phyloP scores from a whole-genome alignment of 352 stramenopile genomes.

The Pythium rhizo-oryzae region DNA sequence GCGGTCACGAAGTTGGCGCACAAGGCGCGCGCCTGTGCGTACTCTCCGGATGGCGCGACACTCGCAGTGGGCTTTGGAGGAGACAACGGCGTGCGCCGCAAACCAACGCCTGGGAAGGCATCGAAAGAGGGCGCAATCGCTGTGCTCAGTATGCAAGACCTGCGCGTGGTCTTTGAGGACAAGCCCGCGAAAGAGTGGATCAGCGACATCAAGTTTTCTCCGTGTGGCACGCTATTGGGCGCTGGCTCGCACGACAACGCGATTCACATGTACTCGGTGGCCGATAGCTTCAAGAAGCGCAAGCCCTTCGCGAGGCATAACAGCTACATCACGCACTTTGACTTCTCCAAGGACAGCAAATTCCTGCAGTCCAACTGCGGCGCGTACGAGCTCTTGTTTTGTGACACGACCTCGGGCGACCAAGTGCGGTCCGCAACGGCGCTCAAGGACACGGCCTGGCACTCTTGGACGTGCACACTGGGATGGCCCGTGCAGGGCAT shows the following conservation, averaged over 20 bases:
- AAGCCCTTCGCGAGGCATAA: constrained; percentile 82
- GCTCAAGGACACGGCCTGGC: constrained; percentile 83
- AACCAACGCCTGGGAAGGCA: constrained; percentile 30
- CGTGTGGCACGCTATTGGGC: constrained; percentile 43
- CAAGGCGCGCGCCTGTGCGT: constrained; percentile 80
- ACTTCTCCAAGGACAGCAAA: constrained; percentile 75
- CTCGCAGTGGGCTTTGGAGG: constrained; percentile 83
- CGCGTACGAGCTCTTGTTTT: constrained; percentile 93
- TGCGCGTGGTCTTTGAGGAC: constrained; percentile 57
- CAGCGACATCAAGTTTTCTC: constrained; percentile 80
- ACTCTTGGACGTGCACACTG: constrained; percentile 89
- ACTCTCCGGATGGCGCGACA: constrained; percentile 84
- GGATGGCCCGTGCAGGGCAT: constrained; percentile 93
- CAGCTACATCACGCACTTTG: constrained; percentile 84
- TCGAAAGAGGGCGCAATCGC: constrained; percentile 55
- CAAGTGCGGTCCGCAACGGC: constrained; percentile 84
- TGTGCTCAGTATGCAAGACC: constrained; percentile 37
- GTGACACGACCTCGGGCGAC: constrained; percentile 74
- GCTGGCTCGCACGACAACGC: constrained; percentile 78
- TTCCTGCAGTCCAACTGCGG: constrained; percentile 80
- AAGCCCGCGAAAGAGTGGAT: constrained; percentile 71
- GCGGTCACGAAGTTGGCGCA: constrained; percentile 36
- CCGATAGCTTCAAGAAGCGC: constrained; percentile 46
- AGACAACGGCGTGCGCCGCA: constrained; percentile 56
- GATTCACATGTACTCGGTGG: constrained; percentile 60